Percentiles rank a stretch among this genome's conserved stretches.
These are phyloP conservation scores for Tylopilus subfusipes DNA, from an alignment of 768 basidiomycete genomes.

Conservation along the genomic window DNA sequence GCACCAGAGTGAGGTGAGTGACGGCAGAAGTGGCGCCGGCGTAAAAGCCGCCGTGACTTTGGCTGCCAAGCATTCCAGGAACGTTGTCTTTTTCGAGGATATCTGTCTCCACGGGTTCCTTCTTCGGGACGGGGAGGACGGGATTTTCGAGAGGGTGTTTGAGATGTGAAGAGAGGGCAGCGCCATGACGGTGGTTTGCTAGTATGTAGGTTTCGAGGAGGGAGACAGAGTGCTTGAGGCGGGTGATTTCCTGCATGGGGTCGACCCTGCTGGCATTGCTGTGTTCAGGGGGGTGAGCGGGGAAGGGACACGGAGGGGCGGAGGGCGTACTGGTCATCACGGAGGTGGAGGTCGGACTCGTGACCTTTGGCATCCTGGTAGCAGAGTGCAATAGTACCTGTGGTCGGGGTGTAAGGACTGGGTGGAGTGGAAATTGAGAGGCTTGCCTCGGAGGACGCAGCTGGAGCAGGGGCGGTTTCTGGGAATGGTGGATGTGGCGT, in stretches of 20 bases:
- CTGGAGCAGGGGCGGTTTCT: conserved; percentile 89
- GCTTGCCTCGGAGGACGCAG: conserved; percentile 75
- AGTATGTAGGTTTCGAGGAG: conserved; percentile 36
- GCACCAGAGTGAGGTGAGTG: conserved; percentile 63
- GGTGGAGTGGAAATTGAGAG: conserved; percentile 1
- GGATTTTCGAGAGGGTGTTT: conserved; percentile 25
- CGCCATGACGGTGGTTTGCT: conserved; percentile 28
- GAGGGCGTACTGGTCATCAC: conserved; percentile 46
- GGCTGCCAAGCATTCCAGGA: conserved; percentile 67
- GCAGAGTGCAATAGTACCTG: conserved; percentile 77
- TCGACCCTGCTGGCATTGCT: conserved; percentile 36
- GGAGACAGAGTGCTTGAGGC: conserved; percentile 40
- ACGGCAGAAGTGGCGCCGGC: conserved; percentile 77
- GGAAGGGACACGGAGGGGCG: conserved; percentile 23
- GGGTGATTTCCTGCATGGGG: conserved; percentile 39
- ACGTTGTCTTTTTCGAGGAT: conserved; percentile 43
- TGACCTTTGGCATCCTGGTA: conserved; percentile 72
- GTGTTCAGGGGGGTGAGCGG: conserved; percentile 33
- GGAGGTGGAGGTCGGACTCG: conserved; percentile 51
- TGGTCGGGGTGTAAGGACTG: conserved; percentile 30
- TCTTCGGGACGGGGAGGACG: conserved; percentile 44
- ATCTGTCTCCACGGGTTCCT: conserved; percentile 49
- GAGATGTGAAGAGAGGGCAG: conserved; percentile 22
- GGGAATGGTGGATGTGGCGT: background rate
- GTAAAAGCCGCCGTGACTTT: conserved; percentile 66